Conservation (phyloP, 805 yeast species). For the Candida sanyiensis region DNA sequence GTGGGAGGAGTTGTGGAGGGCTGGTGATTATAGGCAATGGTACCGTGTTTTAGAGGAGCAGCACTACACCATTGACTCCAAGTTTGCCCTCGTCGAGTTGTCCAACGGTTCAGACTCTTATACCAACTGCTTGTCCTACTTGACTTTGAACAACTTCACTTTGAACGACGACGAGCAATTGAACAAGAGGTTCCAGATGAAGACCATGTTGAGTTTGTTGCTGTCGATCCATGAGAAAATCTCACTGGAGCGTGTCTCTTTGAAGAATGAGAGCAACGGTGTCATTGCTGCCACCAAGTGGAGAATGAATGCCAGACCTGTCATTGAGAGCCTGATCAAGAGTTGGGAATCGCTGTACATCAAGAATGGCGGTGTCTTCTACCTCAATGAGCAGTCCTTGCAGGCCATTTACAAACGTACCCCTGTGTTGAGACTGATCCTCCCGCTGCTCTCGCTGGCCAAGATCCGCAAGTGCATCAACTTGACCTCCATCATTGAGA, state of each 20-base stretch:
- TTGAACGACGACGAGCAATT: constrained; percentile 31
- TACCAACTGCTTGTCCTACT: constrained; percentile 39
- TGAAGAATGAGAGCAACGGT: constrained; percentile 33
- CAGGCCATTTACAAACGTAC: constrained; percentile 41
- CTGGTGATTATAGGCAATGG: constrained; percentile 50
- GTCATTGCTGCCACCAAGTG: constrained; percentile 51
- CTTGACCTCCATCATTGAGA: constrained; percentile 54
- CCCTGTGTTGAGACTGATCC: constrained; percentile 54
- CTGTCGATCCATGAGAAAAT: constrained; percentile 65
- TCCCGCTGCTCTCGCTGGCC: constrained; percentile 63
- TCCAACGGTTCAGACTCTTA: constrained; percentile 49
- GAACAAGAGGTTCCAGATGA: constrained; percentile 36
- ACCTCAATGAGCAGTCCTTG: constrained; percentile 43
- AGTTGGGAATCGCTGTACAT: constrained; percentile 65
- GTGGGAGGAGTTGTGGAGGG: constrained; percentile 55
- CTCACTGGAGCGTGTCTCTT: constrained; percentile 41
- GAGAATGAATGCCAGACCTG: constrained; percentile 59
- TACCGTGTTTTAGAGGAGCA: constrained; percentile 30
- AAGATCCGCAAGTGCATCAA: constrained; percentile 60
- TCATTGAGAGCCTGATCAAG: constrained; percentile 49
- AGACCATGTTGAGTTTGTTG: constrained; percentile 49
- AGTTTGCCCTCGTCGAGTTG: constrained; percentile 48
- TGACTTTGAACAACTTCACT: constrained; percentile 37
- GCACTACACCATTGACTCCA: constrained; percentile 43
- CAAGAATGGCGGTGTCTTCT: constrained; percentile 56